phyloP scores from a whole-genome alignment of 441 rosid genomes.

The Macaranga tanarius region DNA sequence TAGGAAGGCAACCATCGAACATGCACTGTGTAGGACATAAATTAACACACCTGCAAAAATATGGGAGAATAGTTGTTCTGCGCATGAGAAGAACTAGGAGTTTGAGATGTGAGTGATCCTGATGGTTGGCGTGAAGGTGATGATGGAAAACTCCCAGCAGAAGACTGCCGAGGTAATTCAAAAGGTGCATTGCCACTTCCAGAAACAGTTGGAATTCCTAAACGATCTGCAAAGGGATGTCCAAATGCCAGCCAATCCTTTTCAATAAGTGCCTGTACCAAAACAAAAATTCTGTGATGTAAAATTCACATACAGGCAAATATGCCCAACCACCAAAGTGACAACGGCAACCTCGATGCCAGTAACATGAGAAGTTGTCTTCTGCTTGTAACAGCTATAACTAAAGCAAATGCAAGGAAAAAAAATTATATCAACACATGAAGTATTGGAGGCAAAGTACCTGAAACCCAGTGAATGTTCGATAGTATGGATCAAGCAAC shows the following conservation, averaged over 20 bases:
- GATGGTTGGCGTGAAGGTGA: constrained; percentile 72
- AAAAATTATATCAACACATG: neutral
- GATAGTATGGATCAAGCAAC: constrained; percentile 94
- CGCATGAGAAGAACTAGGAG: constrained; percentile 79
- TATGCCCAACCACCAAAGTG: neutral
- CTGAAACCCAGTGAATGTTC: constrained; percentile 98
- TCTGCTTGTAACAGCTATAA: neutral
- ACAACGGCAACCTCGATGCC: neutral
- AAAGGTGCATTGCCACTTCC: constrained; percentile 46
- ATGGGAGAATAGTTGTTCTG: constrained; percentile 90
- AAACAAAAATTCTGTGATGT: constrained; percentile 5
- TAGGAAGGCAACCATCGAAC: neutral
- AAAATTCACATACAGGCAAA: neutral
- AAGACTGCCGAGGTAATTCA: constrained; percentile 77
- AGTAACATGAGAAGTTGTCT: neutral
- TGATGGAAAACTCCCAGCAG: constrained; percentile 69
- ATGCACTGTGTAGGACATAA: neutral
- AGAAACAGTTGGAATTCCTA: constrained; percentile 77
- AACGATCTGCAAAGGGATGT: constrained; percentile 95
- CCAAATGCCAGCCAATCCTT: constrained; percentile 99
- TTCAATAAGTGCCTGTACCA: constrained; percentile 81
- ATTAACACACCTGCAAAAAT: constrained; percentile 74
- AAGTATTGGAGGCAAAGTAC: constrained; percentile 36
- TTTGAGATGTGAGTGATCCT: constrained; percentile 58
- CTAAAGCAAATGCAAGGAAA: constrained; percentile 7